Conservation (phyloP, 2,329 filamentous ascomycete species). For the Trichophyton verrucosum region DNA sequence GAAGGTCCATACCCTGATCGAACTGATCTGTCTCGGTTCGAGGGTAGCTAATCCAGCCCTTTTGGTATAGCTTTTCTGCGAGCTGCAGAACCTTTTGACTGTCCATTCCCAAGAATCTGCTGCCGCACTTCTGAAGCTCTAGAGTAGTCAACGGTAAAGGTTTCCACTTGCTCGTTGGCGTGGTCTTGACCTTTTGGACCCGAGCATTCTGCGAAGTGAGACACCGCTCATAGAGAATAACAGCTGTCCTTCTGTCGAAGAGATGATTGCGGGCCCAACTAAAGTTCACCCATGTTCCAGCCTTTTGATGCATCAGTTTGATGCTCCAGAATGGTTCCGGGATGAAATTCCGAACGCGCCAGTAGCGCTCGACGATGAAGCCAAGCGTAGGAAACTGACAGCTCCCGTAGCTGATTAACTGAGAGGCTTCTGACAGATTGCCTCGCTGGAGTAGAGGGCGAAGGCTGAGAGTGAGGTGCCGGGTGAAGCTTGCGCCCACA, state of each 20-base stretch:
- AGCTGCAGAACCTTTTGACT: conserved; percentile 5
- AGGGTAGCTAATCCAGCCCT: conserved; percentile 6
- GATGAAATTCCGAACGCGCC: conserved; percentile 5
- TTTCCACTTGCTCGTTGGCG: conserved; percentile 5
- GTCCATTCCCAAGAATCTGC: conserved; percentile 4
- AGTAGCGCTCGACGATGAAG: conserved; percentile 5
- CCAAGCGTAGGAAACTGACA: conserved; percentile 5
- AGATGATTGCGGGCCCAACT: conserved; percentile 2
- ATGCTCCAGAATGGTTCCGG: conserved; percentile 6
- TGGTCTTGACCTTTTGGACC: conserved; percentile 5
- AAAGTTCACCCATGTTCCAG: conserved; percentile 1
- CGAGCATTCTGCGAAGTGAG: conserved; percentile 5
- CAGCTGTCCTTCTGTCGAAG: conserved; percentile 1
- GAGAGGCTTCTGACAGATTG: conserved; percentile 7
- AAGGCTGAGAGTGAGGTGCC: conserved; percentile 7
- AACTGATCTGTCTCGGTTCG: conserved; percentile 4
- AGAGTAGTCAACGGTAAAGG: conserved; percentile 6
- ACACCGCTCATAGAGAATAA: conserved; percentile 5
- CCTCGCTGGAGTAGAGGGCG: conserved; percentile 6
- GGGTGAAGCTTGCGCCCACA: conserved; percentile 7
- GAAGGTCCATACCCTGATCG: conserved; percentile 5
- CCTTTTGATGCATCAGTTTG: conserved; percentile 5
- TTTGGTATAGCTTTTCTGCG: conserved; percentile 2
- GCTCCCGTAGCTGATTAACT: conserved; percentile 7
- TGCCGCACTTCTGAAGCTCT: conserved; percentile 6